Conservation (phyloP, 2,329 filamentous ascomycete species). For the Pestalotiopsis sp. region DNA sequence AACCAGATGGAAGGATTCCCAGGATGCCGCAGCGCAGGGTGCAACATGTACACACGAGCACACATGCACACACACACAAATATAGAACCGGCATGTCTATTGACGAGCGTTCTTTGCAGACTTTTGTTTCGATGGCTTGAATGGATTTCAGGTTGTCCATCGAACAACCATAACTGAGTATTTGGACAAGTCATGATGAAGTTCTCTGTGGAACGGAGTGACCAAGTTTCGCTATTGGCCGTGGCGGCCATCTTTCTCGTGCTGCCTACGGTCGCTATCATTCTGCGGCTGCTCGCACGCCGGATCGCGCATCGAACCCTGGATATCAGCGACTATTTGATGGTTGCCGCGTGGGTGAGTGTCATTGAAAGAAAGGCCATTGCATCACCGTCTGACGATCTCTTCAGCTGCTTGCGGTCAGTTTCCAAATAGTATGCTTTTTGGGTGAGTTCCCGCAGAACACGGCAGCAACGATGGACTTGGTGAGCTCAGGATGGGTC, state of each 20-base stretch:
- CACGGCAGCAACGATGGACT: too few relatives aligned
- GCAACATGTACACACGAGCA: background rate
- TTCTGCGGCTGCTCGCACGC: background rate
- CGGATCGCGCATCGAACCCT: background rate
- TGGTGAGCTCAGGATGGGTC: background rate
- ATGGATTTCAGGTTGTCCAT: background rate
- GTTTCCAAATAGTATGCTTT: conserved; percentile 2
- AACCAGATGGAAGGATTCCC: background rate
- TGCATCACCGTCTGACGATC: background rate
- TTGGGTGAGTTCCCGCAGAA: background rate
- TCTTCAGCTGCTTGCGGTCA: background rate
- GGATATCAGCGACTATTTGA: background rate
- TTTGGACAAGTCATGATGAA: background rate
- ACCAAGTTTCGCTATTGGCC: background rate
- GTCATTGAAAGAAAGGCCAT: background rate
- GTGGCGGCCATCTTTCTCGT: background rate
- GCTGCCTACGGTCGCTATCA: background rate
- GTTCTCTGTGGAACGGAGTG: background rate
- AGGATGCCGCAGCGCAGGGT: background rate
- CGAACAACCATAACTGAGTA: background rate
- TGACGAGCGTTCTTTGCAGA: too few relatives aligned
- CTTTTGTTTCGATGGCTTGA: background rate
- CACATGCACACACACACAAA: background rate
- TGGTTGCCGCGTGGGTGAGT: conserved; percentile 1
- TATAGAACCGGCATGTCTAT: too few relatives aligned